Evolutionary conservation across 192 early-diverging fungal genomes (phyloP).

Genomic region (Linnemannia exigua): DNA sequence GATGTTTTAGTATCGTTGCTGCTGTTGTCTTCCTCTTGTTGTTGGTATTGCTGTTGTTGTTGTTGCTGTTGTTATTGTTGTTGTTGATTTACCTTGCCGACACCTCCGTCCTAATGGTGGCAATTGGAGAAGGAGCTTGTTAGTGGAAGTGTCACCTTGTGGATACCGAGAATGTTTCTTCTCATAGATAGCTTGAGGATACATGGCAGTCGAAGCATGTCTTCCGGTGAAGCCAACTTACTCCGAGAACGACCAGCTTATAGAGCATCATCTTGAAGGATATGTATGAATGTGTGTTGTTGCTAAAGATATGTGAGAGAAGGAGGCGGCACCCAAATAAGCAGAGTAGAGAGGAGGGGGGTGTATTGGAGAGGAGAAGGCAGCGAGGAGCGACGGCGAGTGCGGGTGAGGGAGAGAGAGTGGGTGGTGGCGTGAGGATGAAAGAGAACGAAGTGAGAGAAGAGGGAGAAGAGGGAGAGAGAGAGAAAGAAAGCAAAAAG

Average conservation of each 20-base stretch:
- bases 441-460: neutral
- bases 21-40: neutral
- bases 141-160: no score
- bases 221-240: no score
- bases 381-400: neutral
- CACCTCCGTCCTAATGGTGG: conserved; percentile 51
- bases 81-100: conserved; percentile 56
- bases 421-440: neutral
- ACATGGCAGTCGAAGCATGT: no score
- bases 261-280: conserved; percentile 59
- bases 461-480: neutral
- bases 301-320: neutral
- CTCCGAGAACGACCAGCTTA: conserved; percentile 59
- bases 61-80: neutral
- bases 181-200: no score
- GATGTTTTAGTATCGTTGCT: no score
- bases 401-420: neutral
- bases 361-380: neutral
- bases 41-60: neutral
- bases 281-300: conserved; percentile 7
- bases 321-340: neutral
- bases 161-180: no score
- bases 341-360: neutral
- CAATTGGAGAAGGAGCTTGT: neutral
- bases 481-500: neutral